phyloP scores from a whole-genome alignment of 768 basidiomycete species.

The Mycena vitilis region DNA sequence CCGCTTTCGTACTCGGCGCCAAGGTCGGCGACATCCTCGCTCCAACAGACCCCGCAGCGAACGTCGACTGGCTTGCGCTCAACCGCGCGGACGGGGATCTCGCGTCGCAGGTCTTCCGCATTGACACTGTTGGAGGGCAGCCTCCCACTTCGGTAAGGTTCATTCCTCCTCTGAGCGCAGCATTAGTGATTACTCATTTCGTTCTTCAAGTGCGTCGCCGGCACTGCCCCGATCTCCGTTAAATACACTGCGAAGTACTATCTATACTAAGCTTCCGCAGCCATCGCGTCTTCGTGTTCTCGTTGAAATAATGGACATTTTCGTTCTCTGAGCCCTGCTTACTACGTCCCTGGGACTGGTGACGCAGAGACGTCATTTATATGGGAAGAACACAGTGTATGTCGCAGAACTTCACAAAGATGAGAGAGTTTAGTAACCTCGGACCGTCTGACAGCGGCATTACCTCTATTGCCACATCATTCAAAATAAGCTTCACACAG shows the following conservation, averaged over 20 bases:
- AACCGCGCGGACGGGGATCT: slow-evolving; percentile 48
- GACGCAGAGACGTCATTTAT: too few relatives aligned
- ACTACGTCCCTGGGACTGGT: too few relatives aligned
- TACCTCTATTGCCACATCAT: too few relatives aligned
- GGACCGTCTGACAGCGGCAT: too few relatives aligned
- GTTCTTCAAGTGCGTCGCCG: slow-evolving; percentile 12
- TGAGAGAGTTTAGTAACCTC: too few relatives aligned
- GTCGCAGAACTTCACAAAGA: too few relatives aligned
- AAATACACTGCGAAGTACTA: slow-evolving; percentile 33
- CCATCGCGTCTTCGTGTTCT: too few relatives aligned
- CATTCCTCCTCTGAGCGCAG: not conserved
- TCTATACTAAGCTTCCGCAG: slow-evolving; percentile 1
- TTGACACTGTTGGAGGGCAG: slow-evolving; percentile 38
- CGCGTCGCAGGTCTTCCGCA: slow-evolving; percentile 51
- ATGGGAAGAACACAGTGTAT: too few relatives aligned
- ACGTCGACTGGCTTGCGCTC: slow-evolving; percentile 56
- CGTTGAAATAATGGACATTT: too few relatives aligned
- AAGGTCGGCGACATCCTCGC: slow-evolving; percentile 43
- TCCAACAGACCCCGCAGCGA: slow-evolving; percentile 37
- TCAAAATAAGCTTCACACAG: too few relatives aligned
- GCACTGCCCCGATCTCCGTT: slow-evolving; percentile 11
- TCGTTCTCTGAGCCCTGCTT: too few relatives aligned
- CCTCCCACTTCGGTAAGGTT: slow-evolving; percentile 47
- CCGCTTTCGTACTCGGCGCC: slow-evolving; percentile 36
- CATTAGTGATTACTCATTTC: not conserved